These are phyloP conservation scores for Ceratocystis harringtonii DNA, from an alignment of 2,329 filamentous ascomycete species.

Conservation along the genomic window DNA sequence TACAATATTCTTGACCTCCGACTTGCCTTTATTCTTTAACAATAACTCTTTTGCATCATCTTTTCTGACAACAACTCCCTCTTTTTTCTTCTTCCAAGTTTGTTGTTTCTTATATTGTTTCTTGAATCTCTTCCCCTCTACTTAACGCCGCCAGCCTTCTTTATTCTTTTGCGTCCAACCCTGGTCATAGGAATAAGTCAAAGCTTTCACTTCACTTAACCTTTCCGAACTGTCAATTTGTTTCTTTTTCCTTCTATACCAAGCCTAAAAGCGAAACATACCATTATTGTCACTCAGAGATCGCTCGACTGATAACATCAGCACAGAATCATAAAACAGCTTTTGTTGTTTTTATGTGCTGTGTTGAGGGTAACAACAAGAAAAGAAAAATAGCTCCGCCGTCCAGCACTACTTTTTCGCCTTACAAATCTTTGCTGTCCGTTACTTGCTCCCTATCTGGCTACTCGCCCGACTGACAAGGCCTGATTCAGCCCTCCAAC, in stretches of 20 bases:
- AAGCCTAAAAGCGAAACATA: conserved; percentile 1
- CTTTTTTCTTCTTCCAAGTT: background rate
- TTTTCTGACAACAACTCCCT: background rate
- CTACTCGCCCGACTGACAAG: background rate
- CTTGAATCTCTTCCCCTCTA: background rate
- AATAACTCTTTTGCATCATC: conserved; percentile 1
- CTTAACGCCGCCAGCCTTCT: conserved; percentile 1
- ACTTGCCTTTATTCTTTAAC: background rate
- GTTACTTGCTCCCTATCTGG: background rate
- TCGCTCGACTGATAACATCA: background rate
- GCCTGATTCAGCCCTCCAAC: background rate
- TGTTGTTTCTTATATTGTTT: background rate
- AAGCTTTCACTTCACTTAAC: conserved; percentile 2
- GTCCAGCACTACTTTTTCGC: background rate
- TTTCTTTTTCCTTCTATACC: background rate
- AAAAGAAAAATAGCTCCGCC: background rate
- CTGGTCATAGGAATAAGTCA: conserved; percentile 6
- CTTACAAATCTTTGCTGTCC: background rate
- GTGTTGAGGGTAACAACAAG: background rate
- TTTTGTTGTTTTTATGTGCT: conserved; percentile 4
- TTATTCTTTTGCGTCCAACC: background rate
- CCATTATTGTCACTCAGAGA: background rate
- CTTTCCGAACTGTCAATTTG: conserved; percentile 1
- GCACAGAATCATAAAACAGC: conserved; percentile 1
- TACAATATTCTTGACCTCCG: background rate